Conservation (phyloP, 2,329 filamentous ascomycete species). For the Claviceps arundinis region DNA sequence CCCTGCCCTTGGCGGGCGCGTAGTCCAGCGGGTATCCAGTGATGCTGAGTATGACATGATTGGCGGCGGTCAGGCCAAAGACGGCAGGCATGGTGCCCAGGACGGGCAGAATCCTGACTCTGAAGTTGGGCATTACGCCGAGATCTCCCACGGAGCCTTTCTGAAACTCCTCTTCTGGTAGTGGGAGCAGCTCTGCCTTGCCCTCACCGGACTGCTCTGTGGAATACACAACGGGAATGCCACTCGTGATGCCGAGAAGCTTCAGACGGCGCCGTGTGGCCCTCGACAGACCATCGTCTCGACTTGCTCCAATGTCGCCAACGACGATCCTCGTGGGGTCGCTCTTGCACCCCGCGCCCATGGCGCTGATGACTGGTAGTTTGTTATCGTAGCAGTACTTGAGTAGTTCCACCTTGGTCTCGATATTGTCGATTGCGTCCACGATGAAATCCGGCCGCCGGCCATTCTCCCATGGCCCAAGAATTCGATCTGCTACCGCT, state of each 20-base stretch:
- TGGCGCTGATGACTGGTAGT: conserved; percentile 78
- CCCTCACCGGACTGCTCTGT: conserved; percentile 81
- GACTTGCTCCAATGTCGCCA: conserved; percentile 78
- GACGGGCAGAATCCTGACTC: conserved; percentile 87
- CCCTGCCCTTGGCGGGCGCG: conserved; percentile 63
- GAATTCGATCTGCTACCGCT: conserved; percentile 48
- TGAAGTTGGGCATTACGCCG: conserved; percentile 80
- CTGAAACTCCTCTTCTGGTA: conserved; percentile 75
- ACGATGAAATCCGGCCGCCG: conserved; percentile 75
- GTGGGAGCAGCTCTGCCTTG: conserved; percentile 77
- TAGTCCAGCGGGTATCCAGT: conserved; percentile 79
- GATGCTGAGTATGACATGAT: conserved; percentile 79
- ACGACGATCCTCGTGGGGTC: conserved; percentile 73
- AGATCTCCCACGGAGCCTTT: conserved; percentile 81
- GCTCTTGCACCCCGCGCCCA: conserved; percentile 94
- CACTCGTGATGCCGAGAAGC: conserved; percentile 61
- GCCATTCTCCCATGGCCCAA: conserved; percentile 51
- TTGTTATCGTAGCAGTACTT: conserved; percentile 72
- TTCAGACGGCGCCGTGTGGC: conserved; percentile 72
- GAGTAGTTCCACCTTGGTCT: conserved; percentile 83
- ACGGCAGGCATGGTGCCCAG: conserved; percentile 95
- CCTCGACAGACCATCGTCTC: conserved; percentile 78
- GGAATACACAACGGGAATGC: conserved; percentile 86
- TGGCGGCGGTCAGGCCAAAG: conserved; percentile 83
- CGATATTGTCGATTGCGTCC: conserved; percentile 97